Evolutionary conservation across 768 basidiomycete species (phyloP).

Genomic region (Leccinum disarticulatum): DNA sequence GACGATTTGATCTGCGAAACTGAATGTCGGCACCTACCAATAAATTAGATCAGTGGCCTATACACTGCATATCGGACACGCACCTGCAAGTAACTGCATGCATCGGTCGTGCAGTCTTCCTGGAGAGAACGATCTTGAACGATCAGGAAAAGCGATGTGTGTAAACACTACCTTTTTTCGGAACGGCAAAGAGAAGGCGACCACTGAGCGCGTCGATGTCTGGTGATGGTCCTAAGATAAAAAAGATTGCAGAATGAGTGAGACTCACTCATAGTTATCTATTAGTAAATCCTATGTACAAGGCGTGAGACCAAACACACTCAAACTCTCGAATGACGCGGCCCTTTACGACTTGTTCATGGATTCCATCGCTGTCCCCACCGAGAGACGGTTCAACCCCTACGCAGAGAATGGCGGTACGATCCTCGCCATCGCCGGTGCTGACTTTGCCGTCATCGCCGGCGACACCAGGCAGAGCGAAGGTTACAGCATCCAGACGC

Average conservation of each 20-base stretch:
- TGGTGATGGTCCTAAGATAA: constrained; percentile 15
- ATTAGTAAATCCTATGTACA: too few relatives aligned
- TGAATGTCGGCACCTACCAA: constrained; percentile 88
- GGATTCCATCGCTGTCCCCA: constrained; percentile 33
- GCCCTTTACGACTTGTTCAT: not conserved
- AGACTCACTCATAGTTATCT: constrained; percentile 23
- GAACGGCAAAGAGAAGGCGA: constrained; percentile 90
- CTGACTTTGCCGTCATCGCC: constrained; percentile 91
- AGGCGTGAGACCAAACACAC: not conserved
- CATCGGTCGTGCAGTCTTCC: constrained; percentile 92
- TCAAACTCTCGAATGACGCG: not conserved
- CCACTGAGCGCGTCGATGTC: constrained; percentile 82
- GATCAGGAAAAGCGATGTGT: not conserved
- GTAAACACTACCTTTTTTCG: constrained; percentile 82
- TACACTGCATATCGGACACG: constrained; percentile 10
- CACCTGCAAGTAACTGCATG: constrained; percentile 79
- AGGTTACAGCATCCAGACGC: constrained; percentile 97
- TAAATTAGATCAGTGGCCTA: not conserved
- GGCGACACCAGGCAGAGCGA: constrained; percentile 96
- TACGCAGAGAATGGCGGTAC: constrained; percentile 95
- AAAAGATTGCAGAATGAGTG: not conserved
- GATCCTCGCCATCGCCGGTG: constrained; percentile 93
- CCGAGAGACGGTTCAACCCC: constrained; percentile 75
- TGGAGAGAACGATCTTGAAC: constrained; percentile 29
- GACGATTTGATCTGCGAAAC: constrained; percentile 80